Conservation (phyloP, 1,284 basidiomycete species). For the Athelia psychrophila region DNA sequence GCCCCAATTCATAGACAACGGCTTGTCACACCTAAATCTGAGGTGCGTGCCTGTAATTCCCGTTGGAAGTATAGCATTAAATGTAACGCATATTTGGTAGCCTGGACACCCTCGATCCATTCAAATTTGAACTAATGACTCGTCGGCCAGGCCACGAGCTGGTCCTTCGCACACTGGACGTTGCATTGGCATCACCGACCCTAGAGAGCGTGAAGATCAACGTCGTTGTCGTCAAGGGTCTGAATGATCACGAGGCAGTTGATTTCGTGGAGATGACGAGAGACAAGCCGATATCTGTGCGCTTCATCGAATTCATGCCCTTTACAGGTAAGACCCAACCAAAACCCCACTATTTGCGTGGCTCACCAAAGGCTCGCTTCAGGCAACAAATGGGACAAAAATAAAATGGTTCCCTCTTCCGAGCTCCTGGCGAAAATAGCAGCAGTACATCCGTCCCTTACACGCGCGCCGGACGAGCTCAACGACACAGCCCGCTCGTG, state of each 20-base stretch:
- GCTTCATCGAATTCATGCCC: slow-evolving; percentile 94
- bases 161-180: slow-evolving; percentile 67
- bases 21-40: slow-evolving; percentile 82
- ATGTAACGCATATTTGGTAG: slow-evolving; percentile 32
- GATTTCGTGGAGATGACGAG: slow-evolving; percentile 80
- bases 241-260: slow-evolving; percentile 78
- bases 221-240: slow-evolving; percentile 76
- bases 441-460: slow-evolving; percentile 42
- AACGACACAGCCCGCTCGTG: slow-evolving; percentile 85
- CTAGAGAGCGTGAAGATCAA: slow-evolving; percentile 76
- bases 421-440: slow-evolving; percentile 55
- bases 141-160: slow-evolving; percentile 73
- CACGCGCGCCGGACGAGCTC: slow-evolving; percentile 59
- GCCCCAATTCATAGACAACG: slow-evolving; percentile 63
- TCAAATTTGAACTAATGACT: slow-evolving; percentile 87
- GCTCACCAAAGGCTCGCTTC: slow-evolving; percentile 4
- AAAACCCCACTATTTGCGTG: slow-evolving; percentile 4
- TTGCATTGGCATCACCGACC: slow-evolving; percentile 48
- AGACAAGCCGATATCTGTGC: slow-evolving; percentile 61
- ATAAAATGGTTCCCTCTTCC: slow-evolving; percentile 76
- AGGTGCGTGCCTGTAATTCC: slow-evolving; percentile 40
- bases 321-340: slow-evolving; percentile 66
- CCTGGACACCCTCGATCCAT: slow-evolving; percentile 83
- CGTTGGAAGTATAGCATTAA: slow-evolving; percentile 4
- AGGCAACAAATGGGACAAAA: slow-evolving; percentile 86